Evolutionary conservation across 495 filamentous ascomycete species (phyloP), one percentile per base, ranked within the genome.

Genomic region (Neurospora sublineolata): DNA sequence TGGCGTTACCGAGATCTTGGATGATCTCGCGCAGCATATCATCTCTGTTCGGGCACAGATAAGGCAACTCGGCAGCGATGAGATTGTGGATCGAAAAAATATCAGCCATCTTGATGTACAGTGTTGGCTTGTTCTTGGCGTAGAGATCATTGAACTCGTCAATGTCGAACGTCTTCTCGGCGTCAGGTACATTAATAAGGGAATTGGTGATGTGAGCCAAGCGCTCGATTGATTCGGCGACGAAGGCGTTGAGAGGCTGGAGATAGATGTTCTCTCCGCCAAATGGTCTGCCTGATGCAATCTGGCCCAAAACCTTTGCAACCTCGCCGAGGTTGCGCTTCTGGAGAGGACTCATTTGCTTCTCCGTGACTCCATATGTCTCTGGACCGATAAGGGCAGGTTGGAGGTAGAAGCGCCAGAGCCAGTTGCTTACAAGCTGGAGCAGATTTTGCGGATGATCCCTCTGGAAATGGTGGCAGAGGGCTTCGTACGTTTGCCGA

Each of bases 61-160:
- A 80, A 10, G 92, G 82, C 41, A 96, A 86, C 74, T 97, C 92
- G 27, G 89, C 86, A 37, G 92, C 89, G 60, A 98, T 87, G 41
- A 98, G 87, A 68, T 90, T 92, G 76, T 99, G 95, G 71, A 99
- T 94, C 27, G 96, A 91, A 80, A 98, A 98, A 72, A 99, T 93
- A 79, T 99, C 95, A 18, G 91, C 87, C 90, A 98, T 93, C 81
- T 99, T 99, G 81, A 99, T 97, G 83, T 97, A 99, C 23, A 99
- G 84, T 3, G 94, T 98, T 3, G 95, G 95, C 77, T 97, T 97
- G 69, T 92, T 94, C 76, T 94, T 93, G 67, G 94, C 91, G 76
- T 97, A 98, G 36, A 98, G 87, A 77, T 99, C 95, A 75, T 97
- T 97, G 86, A 94, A 98, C 74, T 97, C 94, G 78, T 98, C 95